A percentile compares a stretch with the other conserved stretches of the same genome.
phyloP scores from a whole-genome alignment of 83 land plant species.

The Picea engelmannii region DNA sequence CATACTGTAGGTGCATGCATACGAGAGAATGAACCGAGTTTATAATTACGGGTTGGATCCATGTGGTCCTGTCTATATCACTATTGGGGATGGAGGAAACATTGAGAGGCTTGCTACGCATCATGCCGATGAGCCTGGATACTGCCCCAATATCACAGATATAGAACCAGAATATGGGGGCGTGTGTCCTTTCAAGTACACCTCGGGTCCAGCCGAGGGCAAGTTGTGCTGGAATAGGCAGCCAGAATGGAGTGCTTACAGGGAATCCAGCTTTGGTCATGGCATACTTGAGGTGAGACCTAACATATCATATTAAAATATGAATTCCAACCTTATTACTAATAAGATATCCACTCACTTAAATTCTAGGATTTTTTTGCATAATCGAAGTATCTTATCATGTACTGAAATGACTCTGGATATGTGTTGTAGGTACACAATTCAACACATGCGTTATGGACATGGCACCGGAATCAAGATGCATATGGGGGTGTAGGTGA shows the following conservation, averaged over 20 bases:
- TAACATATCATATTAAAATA: no score
- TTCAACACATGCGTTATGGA: constrained; percentile 37
- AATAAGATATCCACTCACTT: no score
- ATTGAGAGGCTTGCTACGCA: constrained; percentile 66
- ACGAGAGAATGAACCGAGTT: constrained; percentile 88
- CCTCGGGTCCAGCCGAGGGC: constrained; percentile 87
- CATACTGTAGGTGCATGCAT: constrained; percentile 86
- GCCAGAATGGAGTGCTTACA: constrained; percentile 93
- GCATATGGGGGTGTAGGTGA: constrained; percentile 28
- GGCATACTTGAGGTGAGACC: constrained; percentile 87
- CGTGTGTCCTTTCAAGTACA: constrained; percentile 79
- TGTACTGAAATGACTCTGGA: no score
- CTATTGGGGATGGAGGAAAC: constrained; percentile 97
- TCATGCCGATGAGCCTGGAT: constrained; percentile 87
- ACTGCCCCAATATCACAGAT: constrained; percentile 71
- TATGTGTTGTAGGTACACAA: constrained; percentile 23
- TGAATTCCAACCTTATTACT: no score
- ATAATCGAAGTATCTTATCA: no score
- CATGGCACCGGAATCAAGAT: constrained; percentile 48
- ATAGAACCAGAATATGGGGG: constrained; percentile 47
- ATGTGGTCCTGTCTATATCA: constrained; percentile 89
- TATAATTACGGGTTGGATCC: constrained; percentile 81
- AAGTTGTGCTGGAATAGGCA: constrained; percentile 94
- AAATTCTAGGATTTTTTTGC: no score
- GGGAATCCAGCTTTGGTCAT: constrained; percentile 98